Base-by-base conservation (phyloP, 2,329 filamentous ascomycete genomes). In the Lachnellula subtilissima region DNA sequence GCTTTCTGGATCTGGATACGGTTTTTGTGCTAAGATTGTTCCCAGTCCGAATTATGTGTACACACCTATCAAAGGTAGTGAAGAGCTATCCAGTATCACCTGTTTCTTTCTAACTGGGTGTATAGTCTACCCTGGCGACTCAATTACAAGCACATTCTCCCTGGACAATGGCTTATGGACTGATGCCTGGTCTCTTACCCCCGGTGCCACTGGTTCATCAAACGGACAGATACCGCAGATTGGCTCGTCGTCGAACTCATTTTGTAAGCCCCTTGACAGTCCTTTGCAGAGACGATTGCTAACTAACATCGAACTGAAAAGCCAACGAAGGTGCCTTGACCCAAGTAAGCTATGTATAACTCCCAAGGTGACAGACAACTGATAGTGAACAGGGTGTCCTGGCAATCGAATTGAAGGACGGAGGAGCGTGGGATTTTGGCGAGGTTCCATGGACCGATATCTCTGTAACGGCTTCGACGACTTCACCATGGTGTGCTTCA, bases 371-470 rank as follows among this genome's bases (percentile, higher is more conserved):
- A 22, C 22, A 22, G 28, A 37, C 50, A 14, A 49, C 25, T 46
- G 5, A 46, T 25, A 23, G 40, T 15, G n/a, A 23, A 8, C 35
- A 62, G 60, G 58, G 46, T 35, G 42, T 60, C 19, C 56, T 65
- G 14, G 56, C 57, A 15, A 54, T 62, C 14, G 62, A 63, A 35
- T 32, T 61, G 4, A 54, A 59, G 45, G 51, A 52, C 17, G 53
- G 50, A 15, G 62, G 50, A 39, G 32, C 48, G 8, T 64, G 62
- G 64, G 59, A 63, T 37, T 63, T 64, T 45, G 64, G 64, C 17
- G 50, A 54, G 53, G 55, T 65, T 9, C 32, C 52, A 40, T 63
- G 58, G 59, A 53, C 50, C 6, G 55, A 55, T 45, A 53, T 64
- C 7, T 53, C 58, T 12, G 48, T 64, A 28, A 60, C 60, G 4